Base-by-base conservation (phyloP, 1,284 basidiomycete species). In the Boletus semigastroideus region DNA sequence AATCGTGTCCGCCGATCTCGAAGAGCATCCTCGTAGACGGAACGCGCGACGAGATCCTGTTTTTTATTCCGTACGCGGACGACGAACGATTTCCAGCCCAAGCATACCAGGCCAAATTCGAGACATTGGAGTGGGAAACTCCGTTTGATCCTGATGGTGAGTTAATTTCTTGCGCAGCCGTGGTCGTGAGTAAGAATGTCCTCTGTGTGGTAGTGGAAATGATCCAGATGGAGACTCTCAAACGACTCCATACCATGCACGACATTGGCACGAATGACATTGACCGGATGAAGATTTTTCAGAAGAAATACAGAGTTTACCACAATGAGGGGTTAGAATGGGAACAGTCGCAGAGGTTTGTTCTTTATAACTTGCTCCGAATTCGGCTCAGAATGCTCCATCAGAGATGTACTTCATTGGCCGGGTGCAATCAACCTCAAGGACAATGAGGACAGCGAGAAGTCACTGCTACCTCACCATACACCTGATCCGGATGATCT, bases 41-140 rank as follows among this genome's bases (percentile, higher is more conserved):
- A 4, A 1, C 2, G 2, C 79, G 55, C 76, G 82, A 58, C 56
- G 68, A 9, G 54, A 70, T 49, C 57, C 67, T 46, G 64, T 76
- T 66, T 66, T 86, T 84, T 53, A 57, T 83, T 22, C 83, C 82
- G 0, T 78, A 79, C 49, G 71, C 76, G 0, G 82, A 86, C 51
- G 80, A 84, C 41, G 68, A 74, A 0, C 46, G 4, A 0, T 86
- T 86, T 54, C 54, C 76, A 22, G 60, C 58, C 4, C 17, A 53
- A 7, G 57, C 51, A 3, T 74, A 81, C 52, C 59, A 69, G 8
- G 56, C 61, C 9, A 64, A 70, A 2, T 78, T 83, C 59, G 58
- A 68, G 1, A 47, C 47, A 3, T 68, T 79, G 34, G 72, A 73
- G 0, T 86, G 84, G 84, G 73, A 78, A 49, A 59, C 54, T 3